Evolutionary conservation across 2,329 filamentous ascomycete species (phyloP), one percentile per base, ranked within the genome.

Genomic region (Penicillium sp.): DNA sequence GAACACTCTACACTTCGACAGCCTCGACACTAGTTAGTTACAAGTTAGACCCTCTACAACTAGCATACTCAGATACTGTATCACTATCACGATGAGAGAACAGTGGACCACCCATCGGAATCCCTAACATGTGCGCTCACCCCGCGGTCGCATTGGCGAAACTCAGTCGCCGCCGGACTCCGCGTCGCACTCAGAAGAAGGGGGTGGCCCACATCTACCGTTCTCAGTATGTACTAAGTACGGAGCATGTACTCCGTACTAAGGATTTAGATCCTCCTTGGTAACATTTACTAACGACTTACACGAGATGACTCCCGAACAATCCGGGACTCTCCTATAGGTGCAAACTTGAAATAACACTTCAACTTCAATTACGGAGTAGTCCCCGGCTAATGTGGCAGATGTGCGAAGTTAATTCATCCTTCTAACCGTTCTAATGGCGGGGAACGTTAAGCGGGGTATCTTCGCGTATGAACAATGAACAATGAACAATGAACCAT

Each of bases 71-170:
- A 17, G 9, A n/a, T n/a, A n/a, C n/a, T n/a, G n/a, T n/a, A n/a
- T n/a, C 47, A 28, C 26, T 10, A n/a, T 33, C 3, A 30, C n/a
- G 8, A 4, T 6, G 13, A 8, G 12, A 12, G 8, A 30, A 6
- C 13, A 9, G 47, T 26, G 30, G n/a, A 38, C 17, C 19, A 15
- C 19, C 49, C n/a, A 28, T 53, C 51, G 13, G 15, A 33, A 12
- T 33, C 30, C 30, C 30, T 33, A 33, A 38, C 51, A 33, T 40
- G 30, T 54, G 51, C 51, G 17, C 17, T 40, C 30, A 22, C 51
- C 33, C 51, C 30, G 33, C 51, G 33, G 30, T 54, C 51, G 51
- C 30, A 54, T 54, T 54, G 51, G 51, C 51, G 51, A 24, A 54
- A 37, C 51, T 38, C 51, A 2, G 19, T 49, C 51, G 33, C 51